Conservation (phyloP, 805 yeast species). For the Ogataea minuta region DNA sequence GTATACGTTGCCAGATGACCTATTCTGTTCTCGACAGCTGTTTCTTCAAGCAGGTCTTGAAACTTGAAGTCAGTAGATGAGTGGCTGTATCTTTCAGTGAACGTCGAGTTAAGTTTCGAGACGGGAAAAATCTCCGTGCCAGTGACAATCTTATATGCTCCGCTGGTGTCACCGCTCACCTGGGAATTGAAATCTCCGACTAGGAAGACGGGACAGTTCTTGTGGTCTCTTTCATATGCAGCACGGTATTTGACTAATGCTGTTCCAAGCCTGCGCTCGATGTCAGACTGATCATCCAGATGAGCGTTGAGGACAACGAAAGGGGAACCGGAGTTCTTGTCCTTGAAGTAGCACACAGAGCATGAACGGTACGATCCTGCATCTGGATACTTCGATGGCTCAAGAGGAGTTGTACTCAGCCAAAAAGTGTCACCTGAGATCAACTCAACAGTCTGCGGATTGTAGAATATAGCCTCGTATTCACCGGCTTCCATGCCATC, state of each 20-base stretch:
- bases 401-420: slow-evolving; percentile 53
- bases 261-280: slow-evolving; percentile 45
- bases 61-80: slow-evolving; percentile 24
- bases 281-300: slow-evolving; percentile 47
- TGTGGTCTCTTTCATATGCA: slow-evolving; percentile 37
- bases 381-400: slow-evolving; percentile 44
- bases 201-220: slow-evolving; percentile 40
- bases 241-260: slow-evolving; percentile 39
- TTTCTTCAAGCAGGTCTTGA: slow-evolving; percentile 28
- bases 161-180: slow-evolving; percentile 39
- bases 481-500: slow-evolving; percentile 53
- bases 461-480: slow-evolving; percentile 47
- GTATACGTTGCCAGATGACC: slow-evolving; percentile 40
- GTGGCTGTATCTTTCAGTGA: slow-evolving; percentile 22
- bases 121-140: slow-evolving; percentile 16
- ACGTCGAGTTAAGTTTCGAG: slow-evolving; percentile 20
- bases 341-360: slow-evolving; percentile 36
- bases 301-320: slow-evolving; percentile 47
- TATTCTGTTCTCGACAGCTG: slow-evolving; percentile 28
- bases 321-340: slow-evolving; percentile 32
- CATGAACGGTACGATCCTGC: slow-evolving; percentile 42
- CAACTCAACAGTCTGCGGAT: slow-evolving; percentile 37
- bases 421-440: slow-evolving; percentile 45
- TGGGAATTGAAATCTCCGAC: slow-evolving; percentile 59
- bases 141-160: slow-evolving; percentile 33